Evolutionary conservation across 345 rosid species (phyloP).

Genomic region (Hibiscus tridactylites): DNA sequence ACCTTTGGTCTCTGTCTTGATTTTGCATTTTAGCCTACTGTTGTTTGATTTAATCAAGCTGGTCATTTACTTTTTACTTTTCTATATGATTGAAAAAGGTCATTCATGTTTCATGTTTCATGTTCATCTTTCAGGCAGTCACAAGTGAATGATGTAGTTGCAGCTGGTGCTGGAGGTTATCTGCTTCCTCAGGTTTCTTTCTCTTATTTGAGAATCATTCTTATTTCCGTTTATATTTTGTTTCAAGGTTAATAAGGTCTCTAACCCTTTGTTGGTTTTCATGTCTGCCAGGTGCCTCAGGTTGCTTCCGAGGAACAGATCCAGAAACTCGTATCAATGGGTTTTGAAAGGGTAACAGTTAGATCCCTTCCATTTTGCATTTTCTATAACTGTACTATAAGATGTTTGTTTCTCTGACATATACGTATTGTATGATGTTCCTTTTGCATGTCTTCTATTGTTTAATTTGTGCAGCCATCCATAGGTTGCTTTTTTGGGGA

Average conservation of each 20-base stretch:
- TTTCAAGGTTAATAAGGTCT: background rate
- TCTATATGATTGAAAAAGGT: background rate
- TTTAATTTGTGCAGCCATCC: background rate
- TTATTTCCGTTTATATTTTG: background rate
- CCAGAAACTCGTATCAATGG: conserved; percentile 82
- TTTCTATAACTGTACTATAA: background rate
- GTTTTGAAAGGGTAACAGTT: conserved; percentile 70
- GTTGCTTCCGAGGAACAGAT: conserved; percentile 59
- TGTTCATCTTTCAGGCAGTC: conserved; percentile 25
- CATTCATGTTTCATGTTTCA: background rate
- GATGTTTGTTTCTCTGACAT: background rate
- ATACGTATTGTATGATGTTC: background rate
- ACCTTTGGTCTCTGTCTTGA: background rate
- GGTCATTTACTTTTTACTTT: background rate
- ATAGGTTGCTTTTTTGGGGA: background rate
- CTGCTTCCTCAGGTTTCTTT: conserved; percentile 38
- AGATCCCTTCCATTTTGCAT: background rate
- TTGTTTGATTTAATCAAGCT: background rate
- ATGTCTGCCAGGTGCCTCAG: conserved; percentile 24
- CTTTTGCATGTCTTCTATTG: background rate
- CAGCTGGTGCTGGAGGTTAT: conserved; percentile 22
- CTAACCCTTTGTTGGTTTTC: conserved; percentile 4
- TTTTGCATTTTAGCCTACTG: background rate
- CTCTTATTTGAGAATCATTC: background rate
- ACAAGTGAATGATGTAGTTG: conserved; percentile 21